Conservation (phyloP, 208 protist genomes). For the Borovskyia barvae region DNA sequence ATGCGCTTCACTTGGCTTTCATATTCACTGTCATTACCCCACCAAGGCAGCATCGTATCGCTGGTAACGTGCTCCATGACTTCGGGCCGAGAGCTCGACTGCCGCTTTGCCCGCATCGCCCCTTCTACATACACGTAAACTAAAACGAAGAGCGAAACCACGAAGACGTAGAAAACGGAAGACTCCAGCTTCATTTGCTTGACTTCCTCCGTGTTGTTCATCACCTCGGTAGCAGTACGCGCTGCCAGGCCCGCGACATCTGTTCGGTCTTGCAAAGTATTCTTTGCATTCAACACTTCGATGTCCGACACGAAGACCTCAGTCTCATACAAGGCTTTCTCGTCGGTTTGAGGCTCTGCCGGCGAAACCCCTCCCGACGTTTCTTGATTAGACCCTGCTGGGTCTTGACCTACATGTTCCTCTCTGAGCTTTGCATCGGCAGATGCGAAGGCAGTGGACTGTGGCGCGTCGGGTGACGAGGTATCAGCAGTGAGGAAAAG, state of each 20-base stretch:
- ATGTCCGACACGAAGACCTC: conserved; percentile 64
- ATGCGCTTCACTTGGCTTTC: conserved; percentile 88
- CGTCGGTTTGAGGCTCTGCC: background rate
- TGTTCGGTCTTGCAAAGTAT: conserved; percentile 62
- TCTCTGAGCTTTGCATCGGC: too few species aligned
- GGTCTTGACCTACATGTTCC: too few species aligned
- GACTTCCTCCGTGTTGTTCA: conserved; percentile 82
- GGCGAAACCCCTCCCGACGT: background rate
- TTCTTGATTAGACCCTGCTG: background rate
- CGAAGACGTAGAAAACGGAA: conserved; percentile 57
- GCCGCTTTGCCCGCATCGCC: conserved; percentile 44
- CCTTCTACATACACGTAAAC: conserved; percentile 68
- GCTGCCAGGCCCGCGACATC: conserved; percentile 79
- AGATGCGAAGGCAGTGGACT: too few species aligned
- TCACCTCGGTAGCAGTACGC: conserved; percentile 76
- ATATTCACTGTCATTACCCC: conserved; percentile 86
- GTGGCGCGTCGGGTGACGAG: background rate
- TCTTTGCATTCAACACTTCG: conserved; percentile 73
- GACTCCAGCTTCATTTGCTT: conserved; percentile 60
- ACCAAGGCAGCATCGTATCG: conserved; percentile 89
- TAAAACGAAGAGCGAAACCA: conserved; percentile 42
- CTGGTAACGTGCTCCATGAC: conserved; percentile 63
- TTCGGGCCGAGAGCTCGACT: conserved; percentile 50
- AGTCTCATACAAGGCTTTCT: conserved; percentile 29
- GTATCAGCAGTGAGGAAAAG: conserved; percentile 42